Base-by-base conservation (phyloP, 805 yeast genomes). In the Candida dajiaensis region DNA sequence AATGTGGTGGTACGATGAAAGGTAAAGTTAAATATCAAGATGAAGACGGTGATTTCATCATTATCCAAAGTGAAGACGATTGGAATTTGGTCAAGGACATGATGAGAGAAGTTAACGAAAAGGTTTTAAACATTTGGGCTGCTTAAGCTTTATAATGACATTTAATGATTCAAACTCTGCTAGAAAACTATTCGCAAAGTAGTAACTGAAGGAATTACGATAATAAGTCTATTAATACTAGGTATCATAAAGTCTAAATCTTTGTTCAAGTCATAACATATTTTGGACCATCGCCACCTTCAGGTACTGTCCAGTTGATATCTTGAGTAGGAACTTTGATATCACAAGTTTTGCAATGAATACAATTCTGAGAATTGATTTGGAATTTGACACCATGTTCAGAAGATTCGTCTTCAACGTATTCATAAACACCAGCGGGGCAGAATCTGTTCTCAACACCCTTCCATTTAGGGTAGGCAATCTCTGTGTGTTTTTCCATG, bases 211-310 rank as follows among this genome's bases (percentile, higher is more conserved):
- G 12, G 13, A 28, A n/a, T n/a, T n/a, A n/a, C n/a, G n/a, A n/a
- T n/a, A n/a, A 28, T 28, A 28, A 28, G 31, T 28, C 31, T 28
- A 28, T 28, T 13, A 28, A 13, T n/a, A n/a, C 3, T 11, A 3
- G 28, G 31, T 2, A 28, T 28, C 10, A 25, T 25, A 25, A 13
- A 28, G 28, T 28, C 15, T 21, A 21, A 38, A 10, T 9, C 10
- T 21, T 22, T 22, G 40, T 33, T 33, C 44, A 83, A 7, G 95
- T 83, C 83, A 88, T 79, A 64, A 83, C 83, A 65, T 94, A 94
- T 66, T 94, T 94, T 47, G 99, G 99, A 13, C 99, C 99, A 65
- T 86, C 99, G 26, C 98, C 97, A 50, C 99, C 98, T 71, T 94
- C 98, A 8, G 99, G 99, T n/a, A 89, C 96, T 12, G 82, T 78